Base-by-base conservation (phyloP, 2,329 filamentous ascomycete species). In the Colletotrichum camelliae region DNA sequence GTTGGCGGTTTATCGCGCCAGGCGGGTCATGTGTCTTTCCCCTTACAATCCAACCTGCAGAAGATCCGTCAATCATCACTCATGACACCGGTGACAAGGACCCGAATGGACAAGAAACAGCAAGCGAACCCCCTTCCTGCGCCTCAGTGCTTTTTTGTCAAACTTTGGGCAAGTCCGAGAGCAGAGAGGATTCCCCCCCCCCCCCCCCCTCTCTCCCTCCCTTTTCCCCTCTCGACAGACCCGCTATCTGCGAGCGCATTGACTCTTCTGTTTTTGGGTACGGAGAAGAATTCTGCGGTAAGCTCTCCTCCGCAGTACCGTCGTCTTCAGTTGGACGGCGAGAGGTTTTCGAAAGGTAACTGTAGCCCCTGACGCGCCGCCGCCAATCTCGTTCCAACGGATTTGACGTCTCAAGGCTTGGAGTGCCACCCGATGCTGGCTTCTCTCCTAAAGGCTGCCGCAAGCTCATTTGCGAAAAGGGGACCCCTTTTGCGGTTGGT, bases 331-430 rank as follows among this genome's bases (percentile, higher is more conserved):
- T 48, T 21, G 37, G 62, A 31, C 27, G 24, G 15, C 52, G 16
- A 29, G 33, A 29, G 61, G 12, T 43, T 43, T 43, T 43, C 39
- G 18, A 43, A 48, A 43, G n/a, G 39, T 31, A 27, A 48, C 27
- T 10, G 7, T 12, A 29, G 24, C 52, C 67, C 72, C 52, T 67
- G 67, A 60, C 37, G 29, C 39, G 35, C 29, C 60, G 61, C 43
- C n/a, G 43, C 39, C 70, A 75, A 58, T 57, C 69, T n/a, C 55
- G 61, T 61, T 67, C 52, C 52, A 67, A 61, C 68, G 57, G 69
- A 43, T 58, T 74, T 48, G 72, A 70, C 48, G 31, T 70, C 35
- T 52, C 58, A 71, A 48, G 43, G 71, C 58, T 29, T 48, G 60
- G 60, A 21, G 60, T 66, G 60, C 24, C 24, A 31, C 67, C 29